A percentile compares a stretch with the other conserved stretches of the same genome.
These are phyloP conservation scores for Marasmius oreades DNA, from an alignment of 1,284 basidiomycete species.

Conservation along the genomic window DNA sequence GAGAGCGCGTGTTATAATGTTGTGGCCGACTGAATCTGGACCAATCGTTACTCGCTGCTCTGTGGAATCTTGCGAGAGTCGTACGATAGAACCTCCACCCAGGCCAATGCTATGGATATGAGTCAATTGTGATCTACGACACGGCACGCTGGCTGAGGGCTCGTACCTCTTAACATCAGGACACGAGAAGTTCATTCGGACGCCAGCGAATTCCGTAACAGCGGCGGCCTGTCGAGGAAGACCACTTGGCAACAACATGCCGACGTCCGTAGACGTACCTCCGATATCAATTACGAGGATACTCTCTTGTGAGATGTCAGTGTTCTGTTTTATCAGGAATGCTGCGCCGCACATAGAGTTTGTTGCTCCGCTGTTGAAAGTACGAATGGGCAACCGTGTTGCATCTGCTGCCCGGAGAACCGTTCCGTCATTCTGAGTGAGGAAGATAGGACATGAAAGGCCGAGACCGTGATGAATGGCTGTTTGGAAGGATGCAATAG, in stretches of 20 bases:
- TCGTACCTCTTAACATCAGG: constrained; percentile 36
- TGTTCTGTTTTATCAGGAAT: constrained; percentile 37
- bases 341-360: constrained; percentile 66
- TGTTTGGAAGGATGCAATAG: constrained; percentile 47
- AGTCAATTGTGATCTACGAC: neutral
- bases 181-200: constrained; percentile 27
- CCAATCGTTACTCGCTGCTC: constrained; percentile 42
- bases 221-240: constrained; percentile 22
- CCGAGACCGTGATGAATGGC: constrained; percentile 41
- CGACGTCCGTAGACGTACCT: constrained; percentile 27
- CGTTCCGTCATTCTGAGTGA: constrained; percentile 61
- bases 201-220: constrained; percentile 19
- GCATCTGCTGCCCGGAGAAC: constrained; percentile 48
- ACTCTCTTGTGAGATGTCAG: constrained; percentile 32
- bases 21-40: constrained; percentile 58
- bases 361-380: constrained; percentile 61
- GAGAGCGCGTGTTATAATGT: constrained; percentile 41
- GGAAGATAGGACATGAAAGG: constrained; percentile 53
- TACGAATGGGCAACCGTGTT: constrained; percentile 55
- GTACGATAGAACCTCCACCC: constrained; percentile 52
- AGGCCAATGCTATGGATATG: constrained; percentile 39
- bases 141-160: neutral
- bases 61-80: constrained; percentile 22
- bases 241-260: constrained; percentile 35
- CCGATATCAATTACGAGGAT: constrained; percentile 59